Evolutionary conservation across 345 rosid species (phyloP).

Genomic region (Pistacia atlantica): DNA sequence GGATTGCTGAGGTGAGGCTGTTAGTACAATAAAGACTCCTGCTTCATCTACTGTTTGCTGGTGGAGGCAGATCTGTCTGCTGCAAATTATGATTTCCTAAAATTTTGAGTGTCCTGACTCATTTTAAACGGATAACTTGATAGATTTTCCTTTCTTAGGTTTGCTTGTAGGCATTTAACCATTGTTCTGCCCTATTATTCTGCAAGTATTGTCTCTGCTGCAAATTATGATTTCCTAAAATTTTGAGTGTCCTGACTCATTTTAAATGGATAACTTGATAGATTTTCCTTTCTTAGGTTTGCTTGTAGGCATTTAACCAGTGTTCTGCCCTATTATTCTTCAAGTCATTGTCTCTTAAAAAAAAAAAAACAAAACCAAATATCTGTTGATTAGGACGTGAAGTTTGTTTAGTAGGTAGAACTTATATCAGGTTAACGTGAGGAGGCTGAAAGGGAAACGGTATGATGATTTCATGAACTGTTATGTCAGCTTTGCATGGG

Average conservation of each 20-base stretch:
- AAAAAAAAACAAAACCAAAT: no score
- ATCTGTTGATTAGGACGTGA: no score
- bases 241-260: slow-evolving; percentile 5
- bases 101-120: slow-evolving; percentile 4
- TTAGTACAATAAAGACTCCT: neutral
- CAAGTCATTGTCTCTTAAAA: neutral
- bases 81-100: neutral
- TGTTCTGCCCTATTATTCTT: neutral
- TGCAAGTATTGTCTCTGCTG: neutral
- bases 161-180: neutral
- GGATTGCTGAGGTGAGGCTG: neutral
- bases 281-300: neutral
- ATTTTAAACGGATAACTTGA: neutral
- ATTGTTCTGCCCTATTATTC: neutral
- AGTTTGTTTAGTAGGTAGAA: no score
- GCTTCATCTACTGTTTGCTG: neutral
- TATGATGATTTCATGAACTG: no score
- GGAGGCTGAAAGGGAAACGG: no score
- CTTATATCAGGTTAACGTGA: no score
- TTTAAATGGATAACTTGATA: neutral
- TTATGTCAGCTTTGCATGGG: no score
- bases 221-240: neutral
- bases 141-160: neutral
- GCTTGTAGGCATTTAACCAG: neutral
- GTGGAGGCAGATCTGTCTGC: neutral